Percentiles rank a stretch among this genome's conserved stretches.
These are phyloP conservation scores for Cadophora luteo-olivacea DNA, from an alignment of 2,329 filamentous ascomycete species.

Conservation along the genomic window DNA sequence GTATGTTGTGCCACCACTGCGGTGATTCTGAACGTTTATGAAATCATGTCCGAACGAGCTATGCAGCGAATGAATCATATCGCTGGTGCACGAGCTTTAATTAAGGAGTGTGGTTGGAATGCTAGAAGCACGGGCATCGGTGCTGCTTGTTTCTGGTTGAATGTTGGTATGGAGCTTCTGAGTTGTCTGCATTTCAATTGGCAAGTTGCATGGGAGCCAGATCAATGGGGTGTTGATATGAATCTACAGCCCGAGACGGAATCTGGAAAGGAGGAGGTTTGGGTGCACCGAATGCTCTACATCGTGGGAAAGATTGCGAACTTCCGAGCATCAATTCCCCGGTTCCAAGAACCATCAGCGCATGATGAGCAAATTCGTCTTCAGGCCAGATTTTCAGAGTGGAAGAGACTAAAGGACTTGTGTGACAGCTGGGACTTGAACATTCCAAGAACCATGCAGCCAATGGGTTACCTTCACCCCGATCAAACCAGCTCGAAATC, in stretches of 20 bases:
- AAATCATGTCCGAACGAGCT: constrained; percentile 86
- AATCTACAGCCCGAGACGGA: constrained; percentile 65
- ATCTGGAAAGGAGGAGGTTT: constrained; percentile 76
- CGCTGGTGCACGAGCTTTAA: constrained; percentile 81
- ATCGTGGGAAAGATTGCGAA: constrained; percentile 87
- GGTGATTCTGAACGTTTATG: constrained; percentile 88
- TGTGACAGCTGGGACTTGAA: constrained; percentile 83
- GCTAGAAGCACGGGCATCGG: constrained; percentile 80
- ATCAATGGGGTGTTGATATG: constrained; percentile 88
- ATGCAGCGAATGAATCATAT: constrained; percentile 89
- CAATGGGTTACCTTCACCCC: constrained; percentile 77
- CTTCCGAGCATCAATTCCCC: constrained; percentile 75
- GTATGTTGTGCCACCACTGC: constrained; percentile 87
- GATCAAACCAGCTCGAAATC: constrained; percentile 73
- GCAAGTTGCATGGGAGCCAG: constrained; percentile 86
- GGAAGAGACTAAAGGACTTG: constrained; percentile 79
- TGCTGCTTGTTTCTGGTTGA: constrained; percentile 92
- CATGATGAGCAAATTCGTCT: constrained; percentile 69
- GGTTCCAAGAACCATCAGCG: constrained; percentile 63
- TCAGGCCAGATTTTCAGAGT: constrained; percentile 73
- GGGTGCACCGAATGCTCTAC: constrained; percentile 89
- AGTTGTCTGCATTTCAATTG: constrained; percentile 88
- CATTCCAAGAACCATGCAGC: constrained; percentile 86
- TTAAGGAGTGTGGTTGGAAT: constrained; percentile 90
- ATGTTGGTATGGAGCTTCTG: constrained; percentile 88